Evolutionary conservation across 768 basidiomycete species (phyloP).

Genomic region (Lactifluus volemus): DNA sequence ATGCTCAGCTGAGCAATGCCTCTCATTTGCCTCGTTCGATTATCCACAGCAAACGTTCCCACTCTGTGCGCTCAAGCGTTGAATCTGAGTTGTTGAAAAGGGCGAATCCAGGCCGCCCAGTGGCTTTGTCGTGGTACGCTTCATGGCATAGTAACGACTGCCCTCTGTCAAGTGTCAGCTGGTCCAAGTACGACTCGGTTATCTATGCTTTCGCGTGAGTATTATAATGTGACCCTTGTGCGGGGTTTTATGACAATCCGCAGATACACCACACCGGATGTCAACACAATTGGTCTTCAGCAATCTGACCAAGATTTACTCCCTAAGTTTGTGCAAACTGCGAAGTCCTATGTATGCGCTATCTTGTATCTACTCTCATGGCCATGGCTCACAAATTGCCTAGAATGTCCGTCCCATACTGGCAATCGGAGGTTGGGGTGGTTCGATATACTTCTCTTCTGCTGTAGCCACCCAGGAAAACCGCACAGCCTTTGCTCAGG

Average conservation of each 20-base stretch:
- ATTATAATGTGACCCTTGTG: too few relatives aligned
- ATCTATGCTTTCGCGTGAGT: constrained; percentile 58
- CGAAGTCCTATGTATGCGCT: too few relatives aligned
- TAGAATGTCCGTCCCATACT: constrained; percentile 41
- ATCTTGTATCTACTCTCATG: too few relatives aligned
- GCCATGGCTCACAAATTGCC: too few relatives aligned
- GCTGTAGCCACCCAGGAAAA: constrained; percentile 47
- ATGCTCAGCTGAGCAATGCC: not conserved
- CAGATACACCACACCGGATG: too few relatives aligned
- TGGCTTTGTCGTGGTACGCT: constrained; percentile 57
- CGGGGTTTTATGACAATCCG: too few relatives aligned
- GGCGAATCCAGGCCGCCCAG: not conserved
- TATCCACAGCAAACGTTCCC: not conserved
- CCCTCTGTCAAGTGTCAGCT: constrained; percentile 45
- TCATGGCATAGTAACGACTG: constrained; percentile 51
- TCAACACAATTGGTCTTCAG: too few relatives aligned
- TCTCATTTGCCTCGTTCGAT: not conserved
- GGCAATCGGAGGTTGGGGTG: constrained; percentile 67
- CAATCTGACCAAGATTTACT: too few relatives aligned
- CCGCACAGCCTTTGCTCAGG: constrained; percentile 56
- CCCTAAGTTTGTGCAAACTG: too few relatives aligned
- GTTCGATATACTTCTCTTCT: constrained; percentile 53
- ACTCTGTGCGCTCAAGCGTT: not conserved
- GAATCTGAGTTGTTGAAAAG: not conserved
- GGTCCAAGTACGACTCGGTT: constrained; percentile 59